phyloP scores from a whole-genome alignment of 148 eudicot genomes.

The Rhododendron mucronatum region DNA sequence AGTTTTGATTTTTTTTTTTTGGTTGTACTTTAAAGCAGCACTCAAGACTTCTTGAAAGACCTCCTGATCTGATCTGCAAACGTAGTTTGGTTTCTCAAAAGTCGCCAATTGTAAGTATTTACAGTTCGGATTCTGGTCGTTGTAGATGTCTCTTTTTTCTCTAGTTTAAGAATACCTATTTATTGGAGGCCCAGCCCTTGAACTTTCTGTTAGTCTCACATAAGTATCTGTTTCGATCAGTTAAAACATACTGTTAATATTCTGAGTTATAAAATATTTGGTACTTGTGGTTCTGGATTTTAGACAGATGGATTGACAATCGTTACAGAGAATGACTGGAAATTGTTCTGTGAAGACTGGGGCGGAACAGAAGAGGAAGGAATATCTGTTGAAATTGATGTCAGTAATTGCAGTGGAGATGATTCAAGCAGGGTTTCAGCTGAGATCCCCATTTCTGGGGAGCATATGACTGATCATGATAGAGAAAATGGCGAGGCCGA shows the following conservation, averaged over 20 bases:
- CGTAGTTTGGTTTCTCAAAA: constrained; percentile 67
- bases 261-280: background rate
- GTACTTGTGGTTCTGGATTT: constrained; percentile 17
- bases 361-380: constrained; percentile 56
- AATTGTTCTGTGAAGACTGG: constrained; percentile 80
- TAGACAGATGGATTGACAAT: constrained; percentile 73
- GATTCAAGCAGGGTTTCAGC: constrained; percentile 30
- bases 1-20: background rate
- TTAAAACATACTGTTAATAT: background rate
- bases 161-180: background rate
- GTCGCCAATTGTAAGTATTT: constrained; percentile 54
- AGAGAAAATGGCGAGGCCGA: constrained; percentile 47
- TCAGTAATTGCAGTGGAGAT: constrained; percentile 31
- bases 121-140: background rate
- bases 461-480: constrained; percentile 28
- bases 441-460: constrained; percentile 49
- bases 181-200: background rate
- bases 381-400: constrained; percentile 58
- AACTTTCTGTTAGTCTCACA: constrained; percentile 1
- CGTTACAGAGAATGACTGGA: constrained; percentile 78
- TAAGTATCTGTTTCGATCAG: background rate
- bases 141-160: background rate
- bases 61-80: constrained; percentile 61
- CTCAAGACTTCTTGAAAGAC: constrained; percentile 69
- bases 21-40: constrained; percentile 42